Percentiles rank a stretch among this genome's conserved stretches.
phyloP scores from a whole-genome alignment of 2,329 filamentous ascomycete genomes.

The Claviceps sorghi region DNA sequence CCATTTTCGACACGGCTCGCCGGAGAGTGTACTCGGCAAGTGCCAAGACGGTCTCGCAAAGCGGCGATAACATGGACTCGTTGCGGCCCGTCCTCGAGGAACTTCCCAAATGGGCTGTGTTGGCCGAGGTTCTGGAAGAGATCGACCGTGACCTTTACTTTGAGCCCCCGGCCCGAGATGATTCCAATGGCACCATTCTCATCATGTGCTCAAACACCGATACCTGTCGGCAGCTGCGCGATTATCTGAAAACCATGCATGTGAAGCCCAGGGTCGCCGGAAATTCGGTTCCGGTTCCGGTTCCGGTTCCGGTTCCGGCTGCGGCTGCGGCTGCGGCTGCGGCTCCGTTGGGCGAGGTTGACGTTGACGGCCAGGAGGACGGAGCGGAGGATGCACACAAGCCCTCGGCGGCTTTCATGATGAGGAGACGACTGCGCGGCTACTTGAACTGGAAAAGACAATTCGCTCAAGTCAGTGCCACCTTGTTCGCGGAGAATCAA shows the following conservation, averaged over 20 bases:
- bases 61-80: constrained; percentile 37
- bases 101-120: constrained; percentile 79
- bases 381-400: constrained; percentile 39
- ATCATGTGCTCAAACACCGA: constrained; percentile 89
- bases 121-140: constrained; percentile 84
- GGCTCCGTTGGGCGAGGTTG: constrained; percentile 15
- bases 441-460: constrained; percentile 87
- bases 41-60: constrained; percentile 34
- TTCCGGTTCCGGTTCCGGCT: too few relatives aligned
- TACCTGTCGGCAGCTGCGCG: constrained; percentile 75
- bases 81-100: constrained; percentile 78
- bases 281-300: neutral
- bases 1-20: constrained; percentile 83
- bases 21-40: constrained; percentile 69
- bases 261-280: constrained; percentile 41
- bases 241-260: constrained; percentile 86
- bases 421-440: constrained; percentile 71
- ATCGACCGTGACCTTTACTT: constrained; percentile 85
- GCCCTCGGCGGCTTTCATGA: constrained; percentile 71
- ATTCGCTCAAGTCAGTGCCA: constrained; percentile 70
- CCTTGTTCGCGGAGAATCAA: constrained; percentile 66
- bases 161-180: constrained; percentile 60
- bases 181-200: constrained; percentile 80
- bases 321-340: neutral
- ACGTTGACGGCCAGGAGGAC: constrained; percentile 33